Base-by-base conservation (phyloP, 176 grass and related monocot genomes). In the Oryza australiensis region DNA sequence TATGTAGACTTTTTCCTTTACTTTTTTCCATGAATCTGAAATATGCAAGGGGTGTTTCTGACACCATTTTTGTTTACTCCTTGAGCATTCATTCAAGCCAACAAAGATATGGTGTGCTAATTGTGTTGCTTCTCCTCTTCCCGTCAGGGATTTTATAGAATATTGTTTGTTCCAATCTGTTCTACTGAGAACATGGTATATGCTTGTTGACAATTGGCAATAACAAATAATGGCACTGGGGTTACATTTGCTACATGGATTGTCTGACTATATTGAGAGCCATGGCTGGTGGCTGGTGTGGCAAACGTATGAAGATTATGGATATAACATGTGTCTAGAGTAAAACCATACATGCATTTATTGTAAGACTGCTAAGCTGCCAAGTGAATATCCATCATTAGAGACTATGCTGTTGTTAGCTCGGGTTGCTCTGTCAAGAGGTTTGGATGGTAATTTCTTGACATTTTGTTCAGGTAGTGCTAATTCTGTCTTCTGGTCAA, bases 91-190 rank as follows among this genome's bases (percentile, higher is more conserved):
- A 2, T 46, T 68, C 22, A 85, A 72, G 22, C 75, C 22, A 7
- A 9, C 30, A 34, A 78, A 72, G 66, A 3, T 35, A 8, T 23
- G 26, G 26, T 9, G 73, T 20, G 20, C 15, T 70, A 53, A 79
- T 26, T 9, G n/a, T 32, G 27, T 67, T 33, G 14, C 33, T 40
- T 62, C 59, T 64, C 13, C 75, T 33, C 24, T 28, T 4, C 24
- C 33, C 18, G 27, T 76, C 45, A 20, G 35, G 59, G 20, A 22
- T n/a, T 74, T 86, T 57, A 10, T 68, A 68, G 45, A 74, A 80
- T 80, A 70, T 1, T 71, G n/a, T 24, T 66, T 77, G 2, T 5
- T 12, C 24, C 66, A 80, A 51, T 86, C 1, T 3, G 33, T 77
- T 85, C 59, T 59, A 15, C 12, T 42, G 5, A 68, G 48, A 30